Percentiles rank a stretch among this genome's conserved stretches.
These are phyloP conservation scores for Trametes sanguinea DNA, from an alignment of 768 basidiomycete genomes.

Conservation along the genomic window DNA sequence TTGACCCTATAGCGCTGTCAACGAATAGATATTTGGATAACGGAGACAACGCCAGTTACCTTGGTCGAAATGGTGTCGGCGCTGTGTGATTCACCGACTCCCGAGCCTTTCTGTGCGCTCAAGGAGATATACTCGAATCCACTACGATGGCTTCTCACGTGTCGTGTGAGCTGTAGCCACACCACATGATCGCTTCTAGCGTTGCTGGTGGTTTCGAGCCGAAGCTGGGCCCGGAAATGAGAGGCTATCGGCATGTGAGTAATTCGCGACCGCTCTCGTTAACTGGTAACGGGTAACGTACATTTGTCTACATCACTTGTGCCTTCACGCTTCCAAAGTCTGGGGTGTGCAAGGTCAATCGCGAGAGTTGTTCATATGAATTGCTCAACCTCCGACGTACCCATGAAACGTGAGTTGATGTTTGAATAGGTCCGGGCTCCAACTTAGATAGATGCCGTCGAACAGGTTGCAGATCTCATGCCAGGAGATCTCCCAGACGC, in stretches of 20 bases:
- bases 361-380: neutral
- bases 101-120: conserved; percentile 7
- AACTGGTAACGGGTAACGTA: neutral
- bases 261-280: neutral
- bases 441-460: conserved; percentile 81
- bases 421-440: conserved; percentile 72
- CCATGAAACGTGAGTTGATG: conserved; percentile 61
- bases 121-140: conserved; percentile 71
- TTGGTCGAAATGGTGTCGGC: conserved; percentile 8
- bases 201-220: conserved; percentile 5
- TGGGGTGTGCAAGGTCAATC: conserved; percentile 6
- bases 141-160: conserved; percentile 60
- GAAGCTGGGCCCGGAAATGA: conserved; percentile 44
- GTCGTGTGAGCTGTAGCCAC: conserved; percentile 82
- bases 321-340: conserved; percentile 38
- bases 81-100: neutral
- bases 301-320: neutral
- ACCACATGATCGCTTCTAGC: conserved; percentile 46
- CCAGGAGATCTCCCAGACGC: conserved; percentile 60
- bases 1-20: conserved; percentile 31
- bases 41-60: neutral
- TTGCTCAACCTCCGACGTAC: neutral
- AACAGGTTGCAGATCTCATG: conserved; percentile 72
- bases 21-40: neutral
- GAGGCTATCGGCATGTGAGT: conserved; percentile 32